phyloP scores from a whole-genome alignment of 2,329 filamentous ascomycete species.

The Balansia obtecta region DNA sequence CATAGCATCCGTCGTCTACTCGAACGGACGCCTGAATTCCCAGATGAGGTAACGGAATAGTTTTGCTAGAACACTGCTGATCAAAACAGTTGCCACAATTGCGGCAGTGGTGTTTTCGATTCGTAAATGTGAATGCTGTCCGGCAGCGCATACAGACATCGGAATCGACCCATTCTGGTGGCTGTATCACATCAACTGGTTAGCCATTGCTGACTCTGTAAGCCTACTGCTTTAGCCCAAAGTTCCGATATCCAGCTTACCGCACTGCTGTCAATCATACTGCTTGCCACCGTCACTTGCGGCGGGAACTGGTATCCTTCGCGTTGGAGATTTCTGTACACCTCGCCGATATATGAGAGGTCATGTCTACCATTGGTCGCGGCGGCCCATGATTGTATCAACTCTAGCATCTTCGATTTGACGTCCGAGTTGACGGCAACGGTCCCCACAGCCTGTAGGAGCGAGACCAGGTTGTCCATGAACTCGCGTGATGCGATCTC shows the following conservation, averaged over 20 bases:
- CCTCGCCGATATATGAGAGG: slow-evolving; percentile 75
- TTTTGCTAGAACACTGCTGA: slow-evolving; percentile 85
- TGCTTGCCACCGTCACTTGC: slow-evolving; percentile 75
- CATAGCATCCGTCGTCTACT: slow-evolving; percentile 92
- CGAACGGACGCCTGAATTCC: slow-evolving; percentile 85
- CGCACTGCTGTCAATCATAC: slow-evolving; percentile 94
- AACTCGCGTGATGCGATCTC: slow-evolving; percentile 97
- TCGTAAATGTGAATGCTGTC: slow-evolving; percentile 92
- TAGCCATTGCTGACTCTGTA: background rate
- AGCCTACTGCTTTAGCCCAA: background rate
- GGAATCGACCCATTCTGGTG: slow-evolving; percentile 94
- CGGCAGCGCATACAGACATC: slow-evolving; percentile 98
- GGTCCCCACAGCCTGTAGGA: slow-evolving; percentile 67
- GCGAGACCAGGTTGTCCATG: slow-evolving; percentile 89
- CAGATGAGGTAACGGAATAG: slow-evolving; percentile 76
- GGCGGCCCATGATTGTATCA: slow-evolving; percentile 87
- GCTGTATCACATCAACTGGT: slow-evolving; percentile 33
- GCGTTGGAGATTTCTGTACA: slow-evolving; percentile 68
- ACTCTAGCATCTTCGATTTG: slow-evolving; percentile 77
- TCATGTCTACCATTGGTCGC: slow-evolving; percentile 79
- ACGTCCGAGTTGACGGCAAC: slow-evolving; percentile 75
- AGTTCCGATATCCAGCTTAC: slow-evolving; percentile 33
- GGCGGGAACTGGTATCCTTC: slow-evolving; percentile 89
- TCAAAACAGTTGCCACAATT: slow-evolving; percentile 98
- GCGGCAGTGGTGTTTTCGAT: slow-evolving; percentile 94